phyloP scores from a whole-genome alignment of 345 rosid species.

The Brassica nigra region DNA sequence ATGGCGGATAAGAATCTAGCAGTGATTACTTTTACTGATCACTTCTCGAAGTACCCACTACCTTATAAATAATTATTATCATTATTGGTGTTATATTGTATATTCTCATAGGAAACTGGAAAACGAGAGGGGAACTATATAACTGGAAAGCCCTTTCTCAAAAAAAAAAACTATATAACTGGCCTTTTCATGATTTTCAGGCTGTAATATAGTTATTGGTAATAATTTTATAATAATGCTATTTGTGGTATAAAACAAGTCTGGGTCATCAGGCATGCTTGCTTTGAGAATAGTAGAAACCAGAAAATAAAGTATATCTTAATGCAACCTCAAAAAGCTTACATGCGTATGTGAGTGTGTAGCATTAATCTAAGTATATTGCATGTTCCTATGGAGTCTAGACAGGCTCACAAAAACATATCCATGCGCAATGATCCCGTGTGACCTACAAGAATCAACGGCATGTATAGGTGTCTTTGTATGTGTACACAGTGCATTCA shows the following conservation, averaged over 20 bases:
- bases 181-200: constrained; percentile 20
- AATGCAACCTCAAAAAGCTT: constrained; percentile 35
- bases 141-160: too few relatives aligned
- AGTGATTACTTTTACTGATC: neutral
- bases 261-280: constrained; percentile 43
- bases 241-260: constrained; percentile 1
- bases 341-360: constrained; percentile 35
- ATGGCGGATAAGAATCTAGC: too few relatives aligned
- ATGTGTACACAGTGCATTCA: neutral
- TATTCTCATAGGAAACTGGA: constrained; percentile 36
- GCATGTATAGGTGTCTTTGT: constrained; percentile 2
- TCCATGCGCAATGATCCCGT: constrained; percentile 24
- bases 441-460: constrained; percentile 7
- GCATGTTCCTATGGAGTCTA: constrained; percentile 24
- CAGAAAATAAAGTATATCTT: constrained; percentile 34
- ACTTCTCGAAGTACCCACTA: neutral
- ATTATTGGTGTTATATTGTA: neutral
- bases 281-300: constrained; percentile 38
- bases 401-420: constrained; percentile 37
- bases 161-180: constrained; percentile 22
- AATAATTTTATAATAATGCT: constrained; percentile 12
- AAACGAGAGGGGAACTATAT: constrained; percentile 35
- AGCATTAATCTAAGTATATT: constrained; percentile 34
- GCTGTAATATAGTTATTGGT: constrained; percentile 7
- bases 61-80: neutral